Evolutionary conservation across 2,329 filamentous ascomycete species (phyloP).

Genomic region (Tolypocladium tropicale): DNA sequence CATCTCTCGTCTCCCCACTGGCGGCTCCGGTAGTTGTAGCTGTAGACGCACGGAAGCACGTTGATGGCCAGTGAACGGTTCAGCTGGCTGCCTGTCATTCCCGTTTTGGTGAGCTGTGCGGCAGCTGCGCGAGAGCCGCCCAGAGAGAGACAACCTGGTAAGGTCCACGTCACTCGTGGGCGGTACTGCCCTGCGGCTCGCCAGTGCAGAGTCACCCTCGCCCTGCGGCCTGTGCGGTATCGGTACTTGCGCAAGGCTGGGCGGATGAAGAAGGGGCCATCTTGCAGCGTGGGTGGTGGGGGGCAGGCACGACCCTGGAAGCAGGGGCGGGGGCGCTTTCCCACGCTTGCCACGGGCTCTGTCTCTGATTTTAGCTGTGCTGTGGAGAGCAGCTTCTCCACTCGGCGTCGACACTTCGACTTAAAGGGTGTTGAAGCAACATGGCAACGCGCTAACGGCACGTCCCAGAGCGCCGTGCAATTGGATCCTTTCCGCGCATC

Average conservation of each 20-base stretch:
- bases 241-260: background rate
- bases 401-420: background rate
- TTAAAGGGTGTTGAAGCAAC: no score
- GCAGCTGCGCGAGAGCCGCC: background rate
- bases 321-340: no score
- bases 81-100: conserved; percentile 1
- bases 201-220: background rate
- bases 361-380: background rate
- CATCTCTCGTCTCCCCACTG: background rate
- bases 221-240: background rate
- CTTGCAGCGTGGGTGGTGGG: background rate
- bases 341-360: background rate
- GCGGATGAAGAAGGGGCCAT: background rate
- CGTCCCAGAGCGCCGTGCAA: no score
- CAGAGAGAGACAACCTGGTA: no score
- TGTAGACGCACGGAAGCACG: background rate
- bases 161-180: background rate
- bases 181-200: background rate
- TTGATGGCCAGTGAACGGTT: background rate
- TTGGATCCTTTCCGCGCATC: background rate
- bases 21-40: background rate
- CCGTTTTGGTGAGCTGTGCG: background rate
- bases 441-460: no score
- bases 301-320: background rate
- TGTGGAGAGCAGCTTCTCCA: background rate